Conservation (phyloP, 148 eudicot species). For the Cornus kousa region DNA sequence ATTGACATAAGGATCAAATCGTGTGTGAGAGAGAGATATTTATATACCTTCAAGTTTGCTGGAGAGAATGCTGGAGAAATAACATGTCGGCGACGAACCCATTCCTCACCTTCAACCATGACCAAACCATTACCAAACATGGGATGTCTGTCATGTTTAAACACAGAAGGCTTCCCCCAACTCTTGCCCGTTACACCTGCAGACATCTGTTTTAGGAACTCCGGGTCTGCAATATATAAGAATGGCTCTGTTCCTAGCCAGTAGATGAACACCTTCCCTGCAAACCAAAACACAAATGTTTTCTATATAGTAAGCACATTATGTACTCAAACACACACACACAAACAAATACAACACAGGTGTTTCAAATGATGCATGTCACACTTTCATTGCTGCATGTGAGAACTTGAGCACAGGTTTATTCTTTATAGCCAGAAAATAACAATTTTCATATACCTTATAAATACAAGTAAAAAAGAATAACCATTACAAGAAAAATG, state of each 20-base stretch:
- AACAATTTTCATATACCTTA: too few species aligned
- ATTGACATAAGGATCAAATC: neutral
- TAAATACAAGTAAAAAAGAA: neutral
- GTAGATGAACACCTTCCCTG: constrained; percentile 86
- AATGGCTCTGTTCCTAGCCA: constrained; percentile 99
- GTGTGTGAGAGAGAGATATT: neutral
- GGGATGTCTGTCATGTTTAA: constrained; percentile 66
- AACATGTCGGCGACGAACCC: constrained; percentile 83
- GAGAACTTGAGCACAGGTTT: too few species aligned
- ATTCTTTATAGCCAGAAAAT: too few species aligned
- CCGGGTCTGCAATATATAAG: constrained; percentile 82
- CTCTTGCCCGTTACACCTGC: constrained; percentile 60
- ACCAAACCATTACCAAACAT: constrained; percentile 89
- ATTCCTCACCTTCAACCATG: constrained; percentile 77
- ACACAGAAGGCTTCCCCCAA: constrained; percentile 92
- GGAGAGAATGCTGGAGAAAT: constrained; percentile 88
- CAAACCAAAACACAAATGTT: neutral
- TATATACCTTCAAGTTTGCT: constrained; percentile 64
- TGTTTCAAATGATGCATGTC: too few species aligned
- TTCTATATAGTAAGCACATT: neutral
- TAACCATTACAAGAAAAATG: too few species aligned
- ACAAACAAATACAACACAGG: too few species aligned
- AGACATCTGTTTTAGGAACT: constrained; percentile 67
- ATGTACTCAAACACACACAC: neutral
- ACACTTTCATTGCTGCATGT: too few species aligned